Base-by-base conservation (phyloP, 202 grass and related monocot species). In the Dendrocalamus latiflorus region DNA sequence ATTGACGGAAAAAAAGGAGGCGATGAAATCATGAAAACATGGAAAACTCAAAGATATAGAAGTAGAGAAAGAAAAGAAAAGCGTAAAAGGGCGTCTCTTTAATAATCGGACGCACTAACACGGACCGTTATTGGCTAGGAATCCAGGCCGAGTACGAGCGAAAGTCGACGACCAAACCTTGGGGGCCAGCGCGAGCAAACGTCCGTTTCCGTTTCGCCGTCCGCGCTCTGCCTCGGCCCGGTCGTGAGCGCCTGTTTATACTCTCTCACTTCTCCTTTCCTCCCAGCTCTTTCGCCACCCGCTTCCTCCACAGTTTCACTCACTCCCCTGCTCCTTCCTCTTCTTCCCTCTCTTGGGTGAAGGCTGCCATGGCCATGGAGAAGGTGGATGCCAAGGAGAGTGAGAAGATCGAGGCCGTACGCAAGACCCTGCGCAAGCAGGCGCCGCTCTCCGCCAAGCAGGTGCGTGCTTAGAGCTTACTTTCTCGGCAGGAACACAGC, bases 391-490 rank as follows among this genome's bases (percentile, higher is more conserved):
- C 36, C 59, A 92, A 85, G 87, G 85, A 87, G 60, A 90, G 91
- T 84, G 96, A 95, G 77, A 80, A 87, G 65, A 84, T 94, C 81
- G 91, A 99, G 70, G 85, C 89, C 61, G 89, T 95, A 38, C 96
- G 92, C 70, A 90, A 93, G 80, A 64, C 78, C 34, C 62, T 99
- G 24, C 87, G 85, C 61, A 99, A 94, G 83, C 96, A 96, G 81
- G 91, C 91, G 72, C 91, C 91, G 13, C 91, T 99, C 63, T 87
- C 91, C 34, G 66, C 88, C 22, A 93, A 99, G 70, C 93, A 99
- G 89, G 96, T 91, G 17, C 16, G 10, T 17, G 30, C 58, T 49
- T 49, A 47, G 15, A 15, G 17, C 21, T 72, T 13, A 0, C 36
- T 48, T 30, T 60, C 56, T 49, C 64, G 15, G 20, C 33, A n/a